Percentiles rank a stretch among this genome's conserved stretches.
These are phyloP conservation scores for Neopestalotiopsis sp. DNA, from an alignment of 2,329 filamentous ascomycete species.

Conservation along the genomic window DNA sequence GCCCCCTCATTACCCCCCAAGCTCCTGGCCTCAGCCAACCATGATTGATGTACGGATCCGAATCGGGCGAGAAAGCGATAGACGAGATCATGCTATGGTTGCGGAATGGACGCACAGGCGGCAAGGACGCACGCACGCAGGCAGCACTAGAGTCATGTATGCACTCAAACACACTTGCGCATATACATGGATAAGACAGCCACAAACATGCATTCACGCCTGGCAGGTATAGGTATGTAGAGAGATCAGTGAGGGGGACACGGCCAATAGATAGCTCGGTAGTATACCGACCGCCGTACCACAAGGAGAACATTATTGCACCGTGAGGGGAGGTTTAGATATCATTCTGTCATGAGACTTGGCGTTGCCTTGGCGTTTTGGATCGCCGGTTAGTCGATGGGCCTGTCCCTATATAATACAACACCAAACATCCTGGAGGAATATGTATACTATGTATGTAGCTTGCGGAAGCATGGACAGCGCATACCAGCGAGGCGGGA, in stretches of 20 bases:
- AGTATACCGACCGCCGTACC: neutral
- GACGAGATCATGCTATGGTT: constrained; percentile 2
- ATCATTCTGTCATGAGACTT: neutral
- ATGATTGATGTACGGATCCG: constrained; percentile 5
- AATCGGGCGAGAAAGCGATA: constrained; percentile 12
- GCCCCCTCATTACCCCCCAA: too few relatives aligned
- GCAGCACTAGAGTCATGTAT: neutral
- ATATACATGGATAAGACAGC: neutral
- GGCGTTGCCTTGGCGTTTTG: neutral
- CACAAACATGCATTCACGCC: neutral
- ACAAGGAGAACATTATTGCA: neutral
- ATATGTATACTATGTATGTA: neutral
- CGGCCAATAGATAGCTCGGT: neutral
- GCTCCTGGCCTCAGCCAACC: neutral
- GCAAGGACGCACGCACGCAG: neutral
- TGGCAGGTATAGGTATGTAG: neutral
- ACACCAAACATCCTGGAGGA: too few relatives aligned
- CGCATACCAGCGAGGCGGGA: neutral
- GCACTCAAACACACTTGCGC: too few relatives aligned
- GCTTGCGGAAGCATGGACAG: neutral
- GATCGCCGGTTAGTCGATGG: too few relatives aligned
- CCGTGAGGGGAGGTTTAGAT: neutral
- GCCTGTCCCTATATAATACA: too few relatives aligned
- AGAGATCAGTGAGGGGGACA: neutral
- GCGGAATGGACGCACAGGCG: constrained; percentile 5